Evolutionary conservation across 345 rosid genomes (phyloP), one percentile per base, ranked within the genome.

Genomic region (Brassica carinata): DNA sequence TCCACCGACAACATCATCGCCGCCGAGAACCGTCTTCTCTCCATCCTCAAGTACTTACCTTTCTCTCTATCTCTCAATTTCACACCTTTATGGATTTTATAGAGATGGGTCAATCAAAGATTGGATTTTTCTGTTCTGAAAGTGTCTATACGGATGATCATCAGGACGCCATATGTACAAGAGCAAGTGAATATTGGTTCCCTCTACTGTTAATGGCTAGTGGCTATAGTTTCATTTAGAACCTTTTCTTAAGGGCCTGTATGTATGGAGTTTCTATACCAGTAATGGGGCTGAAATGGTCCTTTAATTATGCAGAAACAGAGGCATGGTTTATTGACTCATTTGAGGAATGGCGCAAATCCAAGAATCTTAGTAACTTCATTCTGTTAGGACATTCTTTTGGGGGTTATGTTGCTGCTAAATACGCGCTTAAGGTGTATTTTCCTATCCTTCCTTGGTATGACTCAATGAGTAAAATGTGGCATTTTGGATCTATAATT

Each of bases 261-360:
- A 43, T 66, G 13, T 61, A n/a, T 48, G 63, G 64, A 75, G 45
- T 78, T 80, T 10, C 23, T 40, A n/a, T 1, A 67, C 27, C 13
- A 70, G 68, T 58, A 69, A 55, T 43, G 63, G 64, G 15, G n/a
- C 58, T 53, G 58, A 53, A 53, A n/a, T 53, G 58, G 58, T 53
- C 10, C 65, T 71, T 36, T 72, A 8, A 70, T 19, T 79, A 48
- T 68, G 84, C 85, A 96, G 99, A 96, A 86, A 96, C 99, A 8
- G 99, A 96, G 84, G 97, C 97, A 79, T 96, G 98, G 99, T 96
- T 96, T 84, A 86, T 96, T 14, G 99, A 96, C 75, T 96, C 99
- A 48, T 87, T 96, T 79, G 98, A 96, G 90, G 98, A 87, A 82
- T 96, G 99, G 98, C 90, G 99, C n/a, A 94, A 91, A 84, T 87